phyloP scores from a whole-genome alignment of 2,329 filamentous ascomycete genomes.

The Claviceps quebecensis region DNA sequence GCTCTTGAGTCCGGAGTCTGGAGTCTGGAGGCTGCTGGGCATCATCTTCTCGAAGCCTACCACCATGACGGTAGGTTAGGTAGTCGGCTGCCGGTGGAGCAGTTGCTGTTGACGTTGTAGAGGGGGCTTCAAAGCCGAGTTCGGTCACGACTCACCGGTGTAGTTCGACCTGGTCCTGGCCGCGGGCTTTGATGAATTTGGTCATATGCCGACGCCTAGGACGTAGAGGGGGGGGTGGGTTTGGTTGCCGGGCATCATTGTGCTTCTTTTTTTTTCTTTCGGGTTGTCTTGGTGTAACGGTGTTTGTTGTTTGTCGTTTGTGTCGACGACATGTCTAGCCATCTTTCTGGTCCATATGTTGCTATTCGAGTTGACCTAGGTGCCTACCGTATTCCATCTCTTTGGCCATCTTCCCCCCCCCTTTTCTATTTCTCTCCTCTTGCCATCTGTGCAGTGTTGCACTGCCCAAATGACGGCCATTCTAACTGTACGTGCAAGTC shows the following conservation, averaged over 20 bases:
- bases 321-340: too few relatives aligned
- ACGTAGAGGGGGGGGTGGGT: slow-evolving; percentile 48
- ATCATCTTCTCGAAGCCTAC: slow-evolving; percentile 99
- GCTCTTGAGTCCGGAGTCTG: slow-evolving; percentile 27
- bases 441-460: too few relatives aligned
- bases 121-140: slow-evolving; percentile 91
- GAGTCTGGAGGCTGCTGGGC: slow-evolving; percentile 71
- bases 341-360: too few relatives aligned
- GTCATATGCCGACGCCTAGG: slow-evolving; percentile 98
- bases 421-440: too few relatives aligned
- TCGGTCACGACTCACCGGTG: slow-evolving; percentile 34
- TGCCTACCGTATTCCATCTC: too few relatives aligned
- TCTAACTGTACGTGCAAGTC: too few relatives aligned
- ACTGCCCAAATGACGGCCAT: too few relatives aligned
- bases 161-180: slow-evolving; percentile 92
- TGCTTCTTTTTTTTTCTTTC: background rate
- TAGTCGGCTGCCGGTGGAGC: slow-evolving; percentile 63
- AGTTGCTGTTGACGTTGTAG: slow-evolving; percentile 99
- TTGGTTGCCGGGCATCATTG: slow-evolving; percentile 32
- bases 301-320: background rate
- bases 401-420: too few relatives aligned
- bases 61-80: slow-evolving; percentile 46
- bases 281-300: slow-evolving; percentile 5
- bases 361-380: too few relatives aligned
- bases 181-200: slow-evolving; percentile 95